Evolutionary conservation across 2,329 filamentous ascomycete genomes (phyloP), one percentile per base, ranked within the genome.

Genomic region (Lasiodiplodia sp.): DNA sequence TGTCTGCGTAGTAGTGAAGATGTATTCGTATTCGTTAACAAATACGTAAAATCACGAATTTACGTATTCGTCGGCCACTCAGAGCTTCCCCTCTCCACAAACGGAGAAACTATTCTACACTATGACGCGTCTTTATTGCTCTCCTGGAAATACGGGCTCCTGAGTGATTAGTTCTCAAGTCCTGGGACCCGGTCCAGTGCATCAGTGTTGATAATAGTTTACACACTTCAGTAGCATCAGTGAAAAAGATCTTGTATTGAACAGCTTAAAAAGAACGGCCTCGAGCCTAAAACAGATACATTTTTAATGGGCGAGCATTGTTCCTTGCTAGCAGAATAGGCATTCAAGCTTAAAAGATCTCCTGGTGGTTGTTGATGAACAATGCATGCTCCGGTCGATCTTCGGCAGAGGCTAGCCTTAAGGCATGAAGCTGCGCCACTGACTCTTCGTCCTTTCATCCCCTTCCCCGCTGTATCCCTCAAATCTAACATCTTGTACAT

Each of bases 1-100:
- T 8, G 16, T n/a, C 40, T 2, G 31, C 8, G 31, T 34, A 34
- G 31, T 10, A 34, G 28, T 10, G 31, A 34, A 34, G 40, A 44
- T 44, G 40, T 44, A n/a, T 18, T 44, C 40, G 40, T 44, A 44
- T 18, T 44, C 40, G 40, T 8, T n/a, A 38, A 10, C 25, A 40
- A 62, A 62, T 62, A 62, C 57, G 57, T 31, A 62, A 62, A 62
- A 62, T 34, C 7, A 5, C 16, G 57, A 49, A 34, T 62, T 49
- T 62, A 62, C 57, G 57, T 62, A 62, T 62, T 62, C 14, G 16
- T 6, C 18, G 16, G 18, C 37, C 56, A 60, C 37, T 11, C 8
- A 60, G 7, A 62, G 8, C 16, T 25, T 4, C 4, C 16, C 14
- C 11, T 40, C 57, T n/a, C 49, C 4, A 25, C 23, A 3, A 4